Conservation (phyloP, 164 flowering plant genomes). For the Dillenia turbinata region DNA sequence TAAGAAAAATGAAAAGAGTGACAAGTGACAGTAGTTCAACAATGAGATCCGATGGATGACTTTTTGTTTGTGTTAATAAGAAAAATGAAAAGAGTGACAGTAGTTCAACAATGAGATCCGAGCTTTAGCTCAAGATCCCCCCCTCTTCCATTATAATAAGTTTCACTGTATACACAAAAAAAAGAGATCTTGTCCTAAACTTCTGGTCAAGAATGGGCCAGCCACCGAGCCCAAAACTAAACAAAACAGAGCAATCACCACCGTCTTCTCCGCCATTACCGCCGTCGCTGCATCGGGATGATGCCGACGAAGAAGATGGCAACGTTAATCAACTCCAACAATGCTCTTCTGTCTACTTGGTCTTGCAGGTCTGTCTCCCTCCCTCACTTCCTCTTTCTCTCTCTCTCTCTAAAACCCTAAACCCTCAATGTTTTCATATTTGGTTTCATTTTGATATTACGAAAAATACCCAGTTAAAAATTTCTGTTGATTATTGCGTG, state of each 20-base stretch:
- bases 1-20: no score
- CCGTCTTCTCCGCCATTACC: conserved; percentile 10
- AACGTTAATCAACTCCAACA: conserved; percentile 81
- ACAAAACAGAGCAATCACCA: not conserved
- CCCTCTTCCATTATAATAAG: no score
- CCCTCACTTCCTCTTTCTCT: not conserved
- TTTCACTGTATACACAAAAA: no score
- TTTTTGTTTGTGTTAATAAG: no score
- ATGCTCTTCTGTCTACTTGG: conserved; percentile 65
- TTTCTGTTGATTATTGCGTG: conserved; percentile 8
- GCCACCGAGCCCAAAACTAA: conserved; percentile 4
- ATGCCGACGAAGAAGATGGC: conserved; percentile 81
- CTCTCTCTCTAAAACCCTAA: conserved; percentile 25
- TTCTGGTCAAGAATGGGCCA: conserved; percentile 13
- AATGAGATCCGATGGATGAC: no score
- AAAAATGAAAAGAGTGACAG: no score
- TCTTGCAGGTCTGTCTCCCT: conserved; percentile 54
- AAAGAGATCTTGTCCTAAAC: no score
- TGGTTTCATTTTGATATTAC: no score
- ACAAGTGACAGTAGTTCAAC: no score
- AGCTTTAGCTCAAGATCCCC: no score
- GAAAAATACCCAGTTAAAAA: not conserved
- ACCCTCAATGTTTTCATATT: not conserved
- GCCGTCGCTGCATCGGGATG: conserved; percentile 48
- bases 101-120: no score